Evolutionary conservation across 2,329 filamentous ascomycete species (phyloP).

Genomic region (Parascedosporium putredinis): DNA sequence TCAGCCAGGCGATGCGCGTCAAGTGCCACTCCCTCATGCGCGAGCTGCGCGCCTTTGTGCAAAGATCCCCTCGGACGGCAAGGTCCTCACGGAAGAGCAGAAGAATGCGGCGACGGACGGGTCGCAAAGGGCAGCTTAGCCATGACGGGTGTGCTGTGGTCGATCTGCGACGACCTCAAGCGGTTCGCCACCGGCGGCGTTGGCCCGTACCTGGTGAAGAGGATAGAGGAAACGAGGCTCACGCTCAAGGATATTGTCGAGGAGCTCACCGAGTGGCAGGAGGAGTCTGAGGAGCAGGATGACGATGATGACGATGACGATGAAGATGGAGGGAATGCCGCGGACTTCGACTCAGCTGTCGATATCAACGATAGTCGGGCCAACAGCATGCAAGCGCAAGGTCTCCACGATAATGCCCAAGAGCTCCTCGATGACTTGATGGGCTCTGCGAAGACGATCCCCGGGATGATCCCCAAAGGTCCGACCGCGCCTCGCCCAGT

Average conservation of each 20-base stretch:
- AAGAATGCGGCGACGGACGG: conserved; percentile 18
- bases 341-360: conserved; percentile 9
- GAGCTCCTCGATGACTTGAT: conserved; percentile 60
- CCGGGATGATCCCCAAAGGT: conserved; percentile 53
- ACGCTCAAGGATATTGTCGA: conserved; percentile 72
- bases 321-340: conserved; percentile 18
- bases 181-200: conserved; percentile 57
- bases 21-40: conserved; percentile 49
- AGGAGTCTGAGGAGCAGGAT: conserved; percentile 56
- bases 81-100: conserved; percentile 26
- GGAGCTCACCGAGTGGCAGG: conserved; percentile 81
- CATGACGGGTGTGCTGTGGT: conserved; percentile 72
- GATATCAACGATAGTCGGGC: conserved; percentile 33
- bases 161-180: conserved; percentile 65
- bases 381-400: conserved; percentile 15
- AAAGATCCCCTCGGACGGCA: conserved; percentile 49
- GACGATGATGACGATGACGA: conserved; percentile 40
- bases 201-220: conserved; percentile 57
- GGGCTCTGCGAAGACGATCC: conserved; percentile 49
- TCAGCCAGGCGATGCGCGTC: conserved; percentile 53
- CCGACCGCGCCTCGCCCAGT: conserved; percentile 52
- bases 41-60: conserved; percentile 52
- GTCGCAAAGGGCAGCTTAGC: conserved; percentile 44
- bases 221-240: conserved; percentile 63
- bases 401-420: conserved; percentile 23